Evolutionary conservation across 257 asterid genomes (phyloP), one percentile per base, ranked within the genome.

Genomic region (Solanum arcanum): DNA sequence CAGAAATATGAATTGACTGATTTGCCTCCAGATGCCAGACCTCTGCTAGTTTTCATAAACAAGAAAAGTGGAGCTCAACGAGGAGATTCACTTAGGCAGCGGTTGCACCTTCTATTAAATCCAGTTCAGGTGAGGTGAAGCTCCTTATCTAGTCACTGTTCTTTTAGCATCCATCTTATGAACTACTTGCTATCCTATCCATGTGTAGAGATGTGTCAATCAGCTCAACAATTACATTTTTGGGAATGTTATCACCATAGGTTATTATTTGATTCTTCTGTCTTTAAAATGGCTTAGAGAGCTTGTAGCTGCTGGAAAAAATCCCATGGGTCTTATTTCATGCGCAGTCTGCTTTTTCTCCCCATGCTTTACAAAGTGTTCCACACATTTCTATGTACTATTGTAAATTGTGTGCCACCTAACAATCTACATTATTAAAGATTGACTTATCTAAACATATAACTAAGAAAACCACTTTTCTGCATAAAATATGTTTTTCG

Each of bases 41-140:
- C 99, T 72, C 90, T 97, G 89, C 89, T 97, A 85, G 98, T 95
- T 84, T 96, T 96, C 86, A 92, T 95, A 87, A 97, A 96, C 93
- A 95, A 92, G 91, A 97, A 96, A 91, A 97, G 99, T 93, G 99
- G 99, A 88, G 99, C 99, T 90, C 99, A 94, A 91, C 90, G 98
- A 81, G 99, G 99, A 87, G 91, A 93, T 87, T 90, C 98, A 62
- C 94, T 96, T 88, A 94, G 91, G 91, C 99, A 89, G 89, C 92
- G 98, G 86, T 90, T 97, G 85, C 95, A 95, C 91, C 87, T 94
- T 89, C 96, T 97, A 87, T 92, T 97, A 82, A 97, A 97, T 88
- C 99, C 99, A 88, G 98, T 94, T 46, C 99, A 97, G 99, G 99
- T 97, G 76, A 91, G 92, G 89, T 87, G 85, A 46, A 46, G 41